Conservation (phyloP, 495 filamentous ascomycete genomes). For the Neurospora cerealis region DNA sequence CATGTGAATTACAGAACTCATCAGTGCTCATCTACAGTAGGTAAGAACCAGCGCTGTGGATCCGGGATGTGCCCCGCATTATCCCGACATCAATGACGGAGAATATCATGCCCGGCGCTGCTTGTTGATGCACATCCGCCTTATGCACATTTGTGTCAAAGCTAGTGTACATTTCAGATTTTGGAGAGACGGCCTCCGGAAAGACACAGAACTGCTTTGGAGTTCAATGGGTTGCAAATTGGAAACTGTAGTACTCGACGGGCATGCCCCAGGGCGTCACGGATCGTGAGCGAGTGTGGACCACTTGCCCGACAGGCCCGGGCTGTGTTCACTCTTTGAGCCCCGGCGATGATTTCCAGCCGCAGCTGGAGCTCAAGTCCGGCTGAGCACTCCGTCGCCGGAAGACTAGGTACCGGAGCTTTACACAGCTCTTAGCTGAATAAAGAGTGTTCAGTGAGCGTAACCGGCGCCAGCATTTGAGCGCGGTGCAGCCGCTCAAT, state of each 20-base stretch:
- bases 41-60: background rate
- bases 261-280: background rate
- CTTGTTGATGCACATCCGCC: background rate
- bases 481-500: background rate
- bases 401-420: background rate
- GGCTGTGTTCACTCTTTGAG: background rate
- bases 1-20: background rate
- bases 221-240: background rate
- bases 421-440: background rate
- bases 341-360: background rate
- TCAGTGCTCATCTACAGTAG: background rate
- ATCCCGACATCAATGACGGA: background rate
- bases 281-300: background rate
- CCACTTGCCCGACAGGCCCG: background rate
- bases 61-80: background rate
- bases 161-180: background rate
- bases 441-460: background rate
- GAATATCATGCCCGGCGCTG: background rate
- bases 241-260: background rate
- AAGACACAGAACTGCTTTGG: background rate
- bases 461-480: background rate
- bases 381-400: background rate
- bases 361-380: background rate
- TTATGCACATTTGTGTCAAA: background rate
- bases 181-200: background rate